Conservation (phyloP, 2,329 filamentous ascomycete genomes). For the Hortaea sp. region DNA sequence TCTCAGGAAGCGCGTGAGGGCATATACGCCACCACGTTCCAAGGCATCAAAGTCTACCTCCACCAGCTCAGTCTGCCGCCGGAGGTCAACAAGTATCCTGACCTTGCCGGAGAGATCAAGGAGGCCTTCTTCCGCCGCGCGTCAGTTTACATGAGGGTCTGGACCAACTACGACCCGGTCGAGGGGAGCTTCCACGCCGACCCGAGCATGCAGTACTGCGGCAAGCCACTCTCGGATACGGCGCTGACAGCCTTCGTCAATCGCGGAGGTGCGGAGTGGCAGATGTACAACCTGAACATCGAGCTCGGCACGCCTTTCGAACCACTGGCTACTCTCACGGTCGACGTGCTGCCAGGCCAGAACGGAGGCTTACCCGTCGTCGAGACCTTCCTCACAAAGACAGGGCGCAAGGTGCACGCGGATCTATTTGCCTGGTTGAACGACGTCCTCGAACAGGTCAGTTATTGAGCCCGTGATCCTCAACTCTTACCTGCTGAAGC, state of each 20-base stretch:
- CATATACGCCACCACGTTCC: neutral
- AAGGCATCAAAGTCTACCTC: neutral
- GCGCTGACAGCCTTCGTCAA: neutral
- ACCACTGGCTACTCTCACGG: neutral
- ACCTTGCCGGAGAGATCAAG: neutral
- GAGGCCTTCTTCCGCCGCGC: neutral
- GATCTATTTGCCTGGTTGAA: neutral
- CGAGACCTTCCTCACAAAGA: neutral
- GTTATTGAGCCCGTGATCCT: too few relatives aligned
- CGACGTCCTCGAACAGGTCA: too few relatives aligned
- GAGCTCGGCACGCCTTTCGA: conserved; percentile 3
- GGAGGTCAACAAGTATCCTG: neutral
- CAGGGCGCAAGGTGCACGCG: neutral
- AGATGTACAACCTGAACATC: neutral
- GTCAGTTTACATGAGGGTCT: too few relatives aligned
- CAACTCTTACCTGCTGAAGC: too few relatives aligned
- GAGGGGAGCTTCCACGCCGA: too few relatives aligned
- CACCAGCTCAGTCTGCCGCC: neutral
- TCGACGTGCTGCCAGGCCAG: neutral
- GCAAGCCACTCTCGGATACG: neutral
- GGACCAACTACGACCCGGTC: too few relatives aligned
- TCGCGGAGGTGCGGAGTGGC: too few relatives aligned
- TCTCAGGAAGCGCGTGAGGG: neutral
- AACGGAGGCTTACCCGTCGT: neutral
- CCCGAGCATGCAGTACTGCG: too few relatives aligned